These are phyloP conservation scores for Amorphotheca resinae DNA, from an alignment of 495 filamentous ascomycete genomes.

Conservation along the genomic window DNA sequence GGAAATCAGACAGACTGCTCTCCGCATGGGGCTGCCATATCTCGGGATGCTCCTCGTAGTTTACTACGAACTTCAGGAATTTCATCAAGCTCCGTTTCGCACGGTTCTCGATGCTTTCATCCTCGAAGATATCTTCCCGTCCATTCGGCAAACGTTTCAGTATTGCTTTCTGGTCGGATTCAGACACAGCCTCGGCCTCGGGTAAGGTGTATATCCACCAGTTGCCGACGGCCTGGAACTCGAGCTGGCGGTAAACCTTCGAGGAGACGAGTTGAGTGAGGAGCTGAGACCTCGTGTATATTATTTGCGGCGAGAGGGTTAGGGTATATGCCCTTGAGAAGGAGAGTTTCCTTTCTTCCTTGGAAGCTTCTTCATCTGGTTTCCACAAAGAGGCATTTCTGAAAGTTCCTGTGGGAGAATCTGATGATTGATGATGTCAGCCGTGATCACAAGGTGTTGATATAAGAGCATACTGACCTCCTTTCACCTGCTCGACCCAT, in stretches of 20 bases:
- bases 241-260: constrained; percentile 73
- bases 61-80: constrained; percentile 66
- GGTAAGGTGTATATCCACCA: constrained; percentile 60
- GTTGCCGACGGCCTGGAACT: constrained; percentile 87
- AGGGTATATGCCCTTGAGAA: constrained; percentile 72
- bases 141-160: constrained; percentile 64
- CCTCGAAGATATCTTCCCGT: constrained; percentile 76
- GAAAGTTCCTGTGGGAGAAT: constrained; percentile 9
- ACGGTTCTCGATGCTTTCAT: constrained; percentile 54
- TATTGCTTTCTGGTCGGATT: constrained; percentile 14
- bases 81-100: constrained; percentile 78
- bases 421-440: not conserved
- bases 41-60: constrained; percentile 44
- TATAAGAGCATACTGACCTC: constrained; percentile 25
- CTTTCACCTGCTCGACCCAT: constrained; percentile 48
- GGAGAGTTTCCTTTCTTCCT: constrained; percentile 31
- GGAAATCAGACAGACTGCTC: constrained; percentile 47
- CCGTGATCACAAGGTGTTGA: not conserved
- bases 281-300: constrained; percentile 71
- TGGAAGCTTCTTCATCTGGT: constrained; percentile 1
- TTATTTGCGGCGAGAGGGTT: constrained; percentile 71
- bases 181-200: not conserved
- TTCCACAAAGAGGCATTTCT: constrained; percentile 19
- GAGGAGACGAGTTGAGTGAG: constrained; percentile 73
- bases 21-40: constrained; percentile 35